A percentile compares a stretch with the other conserved stretches of the same genome.
phyloP scores from a whole-genome alignment of 768 basidiomycete species.

The Suillus spraguei region DNA sequence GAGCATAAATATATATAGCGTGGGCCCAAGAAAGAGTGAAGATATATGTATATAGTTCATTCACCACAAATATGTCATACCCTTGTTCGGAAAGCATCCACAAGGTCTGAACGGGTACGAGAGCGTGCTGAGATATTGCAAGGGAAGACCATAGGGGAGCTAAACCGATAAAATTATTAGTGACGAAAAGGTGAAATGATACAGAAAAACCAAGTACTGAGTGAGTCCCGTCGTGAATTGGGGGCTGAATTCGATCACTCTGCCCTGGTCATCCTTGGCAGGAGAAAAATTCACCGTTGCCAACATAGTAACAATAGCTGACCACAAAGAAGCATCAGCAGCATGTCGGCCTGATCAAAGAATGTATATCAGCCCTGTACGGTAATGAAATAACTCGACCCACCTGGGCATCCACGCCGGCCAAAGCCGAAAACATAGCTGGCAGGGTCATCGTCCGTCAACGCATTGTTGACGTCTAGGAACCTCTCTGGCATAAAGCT shows the following conservation, averaged over 20 bases:
- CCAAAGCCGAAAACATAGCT: constrained; percentile 14
- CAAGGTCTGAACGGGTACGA: not conserved
- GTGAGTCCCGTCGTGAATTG: constrained; percentile 5
- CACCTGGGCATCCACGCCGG: constrained; percentile 16
- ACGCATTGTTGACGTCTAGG: constrained; percentile 3
- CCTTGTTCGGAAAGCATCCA: not conserved
- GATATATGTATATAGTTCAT: not conserved
- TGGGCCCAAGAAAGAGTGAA: no score
- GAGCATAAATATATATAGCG: no score
- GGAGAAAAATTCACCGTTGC: constrained; percentile 7
- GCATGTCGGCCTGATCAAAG: constrained; percentile 9
- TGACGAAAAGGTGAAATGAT: not conserved
- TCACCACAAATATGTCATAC: not conserved
- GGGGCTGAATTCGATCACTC: constrained; percentile 9
- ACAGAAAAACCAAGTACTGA: not conserved
- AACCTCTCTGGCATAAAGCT: constrained; percentile 20
- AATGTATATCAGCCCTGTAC: no score
- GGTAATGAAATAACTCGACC: not conserved
- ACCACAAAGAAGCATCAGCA: constrained; percentile 14
- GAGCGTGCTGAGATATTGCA: constrained; percentile 3
- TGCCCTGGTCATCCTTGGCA: constrained; percentile 8
- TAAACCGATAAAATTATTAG: not conserved
- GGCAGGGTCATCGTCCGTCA: constrained; percentile 14
- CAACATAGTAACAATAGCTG: constrained; percentile 10
- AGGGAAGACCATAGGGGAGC: not conserved